Base-by-base conservation (phyloP, 768 basidiomycete genomes). In the Neoboletus subvelutipes region DNA sequence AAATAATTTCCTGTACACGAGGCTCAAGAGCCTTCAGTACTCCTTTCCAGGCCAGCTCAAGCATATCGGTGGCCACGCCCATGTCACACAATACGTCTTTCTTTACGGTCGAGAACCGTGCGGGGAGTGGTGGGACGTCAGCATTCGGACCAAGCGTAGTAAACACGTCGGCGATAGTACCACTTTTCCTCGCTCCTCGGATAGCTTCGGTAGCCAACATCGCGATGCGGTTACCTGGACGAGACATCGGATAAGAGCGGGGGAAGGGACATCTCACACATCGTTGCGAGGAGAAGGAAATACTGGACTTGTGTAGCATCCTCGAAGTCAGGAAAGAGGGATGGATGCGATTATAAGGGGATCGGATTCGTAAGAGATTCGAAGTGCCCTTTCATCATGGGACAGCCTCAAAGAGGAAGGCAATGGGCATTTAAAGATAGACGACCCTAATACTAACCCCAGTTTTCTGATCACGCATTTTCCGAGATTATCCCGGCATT, bases 41-140 rank as follows among this genome's bases (percentile, higher is more conserved):
- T 34, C 81, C 75, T 42, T 72, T 74, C 86, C 87, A 89, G 45
- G 78, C 77, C 58, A 79, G 69, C 8, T 72, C 58, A 11, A 88
- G 67, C 3, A 57, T 61, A 17, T 54, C 58, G 0, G 59, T 55
- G 0, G 55, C 39, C 4, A 58, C 54, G 2, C 52, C 50, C 56
- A 69, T 56, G 11, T 83, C 80, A 10, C 59, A 70, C 71, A 80
- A 81, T 0, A 90, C 57, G 28, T 71, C 67, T 56, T 77, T 78
- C 74, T 92, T 92, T 26, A 92, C 69, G 7, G 79, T 77, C 0
- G 77, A 62, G 57, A 89, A 90, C 0, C 87, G 78, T 9, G 73
- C 64, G 0, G 86, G 86, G 5, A 89, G 77, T 5, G 68, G 69
- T 1, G 68, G 68, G 5, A 69, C 69, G 1, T 72, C 62, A 40